Evolutionary conservation across 352 stramenopile species (phyloP).

Genomic region (Ochromonadaceae sp.): DNA sequence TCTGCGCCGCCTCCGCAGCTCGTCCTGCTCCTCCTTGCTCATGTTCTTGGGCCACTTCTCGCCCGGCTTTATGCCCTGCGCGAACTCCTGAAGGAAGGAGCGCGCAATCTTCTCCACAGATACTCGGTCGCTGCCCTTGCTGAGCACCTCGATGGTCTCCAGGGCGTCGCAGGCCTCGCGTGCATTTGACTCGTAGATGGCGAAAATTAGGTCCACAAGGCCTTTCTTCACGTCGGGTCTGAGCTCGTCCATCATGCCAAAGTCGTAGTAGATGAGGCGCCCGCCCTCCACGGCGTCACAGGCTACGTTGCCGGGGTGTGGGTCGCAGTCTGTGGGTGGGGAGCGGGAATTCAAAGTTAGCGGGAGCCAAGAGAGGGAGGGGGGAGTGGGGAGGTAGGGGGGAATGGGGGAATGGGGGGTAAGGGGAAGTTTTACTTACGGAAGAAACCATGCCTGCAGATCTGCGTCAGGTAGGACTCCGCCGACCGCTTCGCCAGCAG

Average conservation of each 20-base stretch:
- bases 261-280: conserved; percentile 63
- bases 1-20: conserved; percentile 23
- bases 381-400: background rate
- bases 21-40: conserved; percentile 27
- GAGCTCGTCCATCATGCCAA: conserved; percentile 70
- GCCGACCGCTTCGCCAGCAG: conserved; percentile 67
- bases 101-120: conserved; percentile 56
- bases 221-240: conserved; percentile 40
- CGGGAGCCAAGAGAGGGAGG: background rate
- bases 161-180: conserved; percentile 55
- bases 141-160: conserved; percentile 53
- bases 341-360: too few relatives aligned
- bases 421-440: conserved; percentile 44
- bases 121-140: conserved; percentile 47
- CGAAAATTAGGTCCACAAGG: conserved; percentile 62
- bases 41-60: conserved; percentile 54
- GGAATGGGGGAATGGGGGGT: background rate
- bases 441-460: conserved; percentile 89
- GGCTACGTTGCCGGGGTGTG: conserved; percentile 50
- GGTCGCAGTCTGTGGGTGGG: conserved; percentile 20
- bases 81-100: conserved; percentile 37
- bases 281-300: conserved; percentile 46
- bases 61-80: conserved; percentile 31
- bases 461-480: conserved; percentile 82
- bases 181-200: conserved; percentile 57